Evolutionary conservation across 1,284 basidiomycete species (phyloP), one percentile per base, ranked within the genome.

Genomic region (Dichomitus squalens): DNA sequence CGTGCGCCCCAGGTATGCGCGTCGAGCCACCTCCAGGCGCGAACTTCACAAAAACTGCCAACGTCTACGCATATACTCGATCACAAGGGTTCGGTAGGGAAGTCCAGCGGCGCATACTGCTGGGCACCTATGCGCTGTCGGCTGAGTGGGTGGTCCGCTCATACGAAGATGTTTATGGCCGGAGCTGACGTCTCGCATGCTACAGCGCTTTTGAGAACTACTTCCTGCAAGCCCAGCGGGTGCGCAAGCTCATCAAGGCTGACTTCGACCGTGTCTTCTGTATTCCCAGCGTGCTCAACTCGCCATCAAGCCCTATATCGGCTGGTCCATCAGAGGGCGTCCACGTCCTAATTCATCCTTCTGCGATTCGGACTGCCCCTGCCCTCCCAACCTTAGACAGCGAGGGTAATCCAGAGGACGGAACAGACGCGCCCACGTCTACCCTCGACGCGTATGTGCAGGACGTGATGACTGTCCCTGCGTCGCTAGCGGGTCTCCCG

Each of bases 181-280:
- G 18, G 8, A 53, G 21, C 41, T 57, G 47, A 57, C 36, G 27
- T 36, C 34, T 46, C 4, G 12, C 38, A 1, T 20, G 35, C 4
- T 2, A 6, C 68, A 96, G 93, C 62, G 95, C 94, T 14, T 97
- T 96, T 70, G 92, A 98, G 75, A 98, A 97, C 70, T 98, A 96
- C 72, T 98, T 95, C 71, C 80, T 98, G 3, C 92, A 96, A 75
- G 95, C 97, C 0, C 90, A 95, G 59, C 81, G 86, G 18, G 82
- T 98, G 20, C 85, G 96, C 1, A 79, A 82, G 40, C 73, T 82
- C 7, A 76, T 99, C 51, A 82, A 85, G 61, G 66, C 80, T 3
- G 95, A 98, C 66, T 96, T 95, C 65, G 78, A 90, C 63, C 65
- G 70, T 0, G 82, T 88, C 21, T 93, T 98, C 71, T 75, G 80